Base-by-base conservation (phyloP, 768 basidiomycete genomes). In the Tephrocybe rancida region DNA sequence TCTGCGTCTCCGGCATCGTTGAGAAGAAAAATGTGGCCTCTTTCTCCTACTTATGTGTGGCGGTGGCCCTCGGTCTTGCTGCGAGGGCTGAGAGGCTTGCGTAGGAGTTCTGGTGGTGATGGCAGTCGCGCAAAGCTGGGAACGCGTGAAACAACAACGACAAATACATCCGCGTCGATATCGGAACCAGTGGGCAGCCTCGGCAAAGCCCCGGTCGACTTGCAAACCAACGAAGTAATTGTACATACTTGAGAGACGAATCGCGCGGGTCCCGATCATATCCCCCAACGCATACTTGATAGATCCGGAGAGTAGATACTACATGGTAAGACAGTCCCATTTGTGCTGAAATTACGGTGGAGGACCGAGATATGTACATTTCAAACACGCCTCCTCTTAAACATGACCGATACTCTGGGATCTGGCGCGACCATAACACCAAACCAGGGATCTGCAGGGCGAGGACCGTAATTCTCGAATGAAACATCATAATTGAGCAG, bases 1-100 rank as follows among this genome's bases (percentile, higher is more conserved):
- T 93, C 68, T 91, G 89, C 45, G 82, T 80, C 61, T 92, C 90
- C 19, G 90, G 88, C 90, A 92, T 92, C 58, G 55, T 53, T 44
- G 18, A 35, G 30, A 11, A 30, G 22, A 44, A 32, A 35, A 44
- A 52, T 27, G 19, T 39, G 7, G 14, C 38, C 53, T 44, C 27
- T 38, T 18, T 45, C 49, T 39, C 34, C 52, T 19, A 30, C 19
- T 5, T 37, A 34, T 24, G 24, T 43, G 39, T 27, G 22, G 19
- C 44, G 39, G 37, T n/a, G 19, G 14, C 48, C 51, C 37, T 10
- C n/a, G 39, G 24, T 44, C 50, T 32, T 44, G 25, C 32, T 54
- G 21, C 22, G 35, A 37, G 44, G 30, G 25, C 49, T 48, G 26
- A 38, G 37, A 22, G 50, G 29, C 49, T 44, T 52, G 50, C 22